Percentiles rank a stretch among this genome's conserved stretches.
Conservation (phyloP, 1,284 basidiomycete genomes). For the Chondrostereum purpureum region DNA sequence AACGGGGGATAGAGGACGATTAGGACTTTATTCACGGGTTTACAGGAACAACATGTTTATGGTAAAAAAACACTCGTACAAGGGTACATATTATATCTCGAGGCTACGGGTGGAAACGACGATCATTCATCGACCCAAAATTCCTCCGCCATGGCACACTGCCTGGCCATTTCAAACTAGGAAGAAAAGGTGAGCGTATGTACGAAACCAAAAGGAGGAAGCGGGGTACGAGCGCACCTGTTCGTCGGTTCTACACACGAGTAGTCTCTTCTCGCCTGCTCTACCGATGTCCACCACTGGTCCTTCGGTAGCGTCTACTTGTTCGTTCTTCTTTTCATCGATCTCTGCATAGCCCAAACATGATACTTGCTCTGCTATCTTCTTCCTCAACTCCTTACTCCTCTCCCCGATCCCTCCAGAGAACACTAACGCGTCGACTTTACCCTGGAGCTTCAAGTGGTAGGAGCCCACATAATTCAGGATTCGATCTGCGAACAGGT, state of each 20-base stretch:
- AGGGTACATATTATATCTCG: no score
- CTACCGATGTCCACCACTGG: slow-evolving; percentile 41
- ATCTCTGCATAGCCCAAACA: slow-evolving; percentile 63
- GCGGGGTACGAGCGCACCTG: slow-evolving; percentile 24
- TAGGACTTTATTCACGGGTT: no score
- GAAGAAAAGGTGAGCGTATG: not conserved
- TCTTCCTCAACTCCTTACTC: slow-evolving; percentile 51
- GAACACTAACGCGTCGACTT: slow-evolving; percentile 78
- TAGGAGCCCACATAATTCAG: slow-evolving; percentile 69
- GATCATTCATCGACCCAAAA: slow-evolving; percentile 28
- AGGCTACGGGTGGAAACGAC: no score
- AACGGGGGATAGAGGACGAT: no score
- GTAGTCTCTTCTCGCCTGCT: slow-evolving; percentile 28
- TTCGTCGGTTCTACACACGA: slow-evolving; percentile 64
- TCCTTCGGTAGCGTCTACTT: slow-evolving; percentile 23
- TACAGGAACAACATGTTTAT: no score
- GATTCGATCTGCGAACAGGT: slow-evolving; percentile 71
- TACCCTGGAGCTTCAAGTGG: slow-evolving; percentile 59
- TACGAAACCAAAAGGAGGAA: not conserved
- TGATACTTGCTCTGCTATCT: slow-evolving; percentile 43
- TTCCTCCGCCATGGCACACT: slow-evolving; percentile 38
- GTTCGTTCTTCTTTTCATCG: slow-evolving; percentile 32
- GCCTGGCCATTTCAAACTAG: slow-evolving; percentile 61
- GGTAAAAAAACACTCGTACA: no score
- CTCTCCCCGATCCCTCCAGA: slow-evolving; percentile 83